These are phyloP conservation scores for Mrakia gelida DNA, from an alignment of 768 basidiomycete species.

Conservation along the genomic window DNA sequence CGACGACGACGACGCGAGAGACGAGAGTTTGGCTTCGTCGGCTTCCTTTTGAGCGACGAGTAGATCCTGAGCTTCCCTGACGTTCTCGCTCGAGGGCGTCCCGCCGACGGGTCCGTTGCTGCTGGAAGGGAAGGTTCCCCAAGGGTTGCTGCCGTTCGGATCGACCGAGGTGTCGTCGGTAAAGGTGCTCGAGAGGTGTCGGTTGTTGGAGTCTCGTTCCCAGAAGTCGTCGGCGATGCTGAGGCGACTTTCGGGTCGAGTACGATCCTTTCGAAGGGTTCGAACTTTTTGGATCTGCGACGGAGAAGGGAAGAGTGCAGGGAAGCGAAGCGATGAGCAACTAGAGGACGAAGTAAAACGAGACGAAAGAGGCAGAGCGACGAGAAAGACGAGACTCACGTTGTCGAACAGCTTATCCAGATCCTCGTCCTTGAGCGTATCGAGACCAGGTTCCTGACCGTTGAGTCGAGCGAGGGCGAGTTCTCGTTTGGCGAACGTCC, in stretches of 20 bases:
- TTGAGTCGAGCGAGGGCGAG: conserved; percentile 75
- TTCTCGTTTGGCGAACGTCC: conserved; percentile 95
- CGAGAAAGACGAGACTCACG: conserved; percentile 9
- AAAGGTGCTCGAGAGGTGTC: conserved; percentile 65
- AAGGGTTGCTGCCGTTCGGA: conserved; percentile 52
- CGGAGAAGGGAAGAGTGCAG: not conserved
- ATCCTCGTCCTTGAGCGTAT: conserved; percentile 90
- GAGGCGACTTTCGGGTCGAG: conserved; percentile 71
- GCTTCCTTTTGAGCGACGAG: conserved; percentile 55
- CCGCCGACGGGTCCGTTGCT: not conserved
- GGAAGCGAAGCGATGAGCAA: not conserved
- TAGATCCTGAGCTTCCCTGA: conserved; percentile 53
- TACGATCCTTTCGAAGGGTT: conserved; percentile 57
- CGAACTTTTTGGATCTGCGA: conserved; percentile 59
- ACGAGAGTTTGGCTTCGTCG: conserved; percentile 57
- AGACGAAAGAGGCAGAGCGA: too few relatives aligned
- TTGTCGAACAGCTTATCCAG: conserved; percentile 48
- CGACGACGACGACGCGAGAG: conserved; percentile 47
- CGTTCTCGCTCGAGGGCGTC: not conserved
- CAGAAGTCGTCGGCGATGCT: conserved; percentile 62
- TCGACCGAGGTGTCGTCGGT: conserved; percentile 88
- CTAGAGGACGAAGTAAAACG: not conserved
- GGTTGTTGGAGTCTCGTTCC: conserved; percentile 57
- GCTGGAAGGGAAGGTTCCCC: conserved; percentile 50
- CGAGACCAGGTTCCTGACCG: conserved; percentile 81